Evolutionary conservation across 768 basidiomycete genomes (phyloP).

Genomic region (Mycena leptocephala): DNA sequence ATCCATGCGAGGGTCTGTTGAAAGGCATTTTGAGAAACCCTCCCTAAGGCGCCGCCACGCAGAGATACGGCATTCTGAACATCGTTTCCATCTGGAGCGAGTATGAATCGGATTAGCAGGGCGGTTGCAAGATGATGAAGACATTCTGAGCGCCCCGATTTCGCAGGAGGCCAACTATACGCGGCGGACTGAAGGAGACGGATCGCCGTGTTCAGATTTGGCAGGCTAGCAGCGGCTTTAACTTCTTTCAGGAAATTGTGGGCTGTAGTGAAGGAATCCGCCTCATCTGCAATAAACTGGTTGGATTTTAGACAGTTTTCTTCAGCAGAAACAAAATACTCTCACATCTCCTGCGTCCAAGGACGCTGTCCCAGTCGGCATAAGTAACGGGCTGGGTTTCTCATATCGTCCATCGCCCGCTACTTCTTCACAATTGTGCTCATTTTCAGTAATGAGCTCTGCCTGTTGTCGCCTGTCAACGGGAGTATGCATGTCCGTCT

Average conservation of each 20-base stretch:
- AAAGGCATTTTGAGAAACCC: neutral
- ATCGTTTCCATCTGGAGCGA: neutral
- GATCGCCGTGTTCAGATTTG: neutral
- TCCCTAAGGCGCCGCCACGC: neutral
- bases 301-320: neutral
- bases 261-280: neutral
- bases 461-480: neutral
- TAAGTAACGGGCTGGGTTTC: neutral
- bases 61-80: neutral
- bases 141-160: neutral
- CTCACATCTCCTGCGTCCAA: neutral
- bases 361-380: neutral
- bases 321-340: neutral
- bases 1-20: neutral
- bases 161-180: neutral
- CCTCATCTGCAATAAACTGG: neutral
- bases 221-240: neutral
- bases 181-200: neutral
- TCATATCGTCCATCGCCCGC: neutral
- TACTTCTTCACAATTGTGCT: neutral
- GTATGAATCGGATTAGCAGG: neutral
- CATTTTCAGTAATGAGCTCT: neutral
- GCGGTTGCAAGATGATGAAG: conserved; percentile 5
- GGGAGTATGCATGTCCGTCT: neutral
- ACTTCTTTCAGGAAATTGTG: neutral